Base-by-base conservation (phyloP, 2,329 filamentous ascomycete species). In the Verticillium tricorpus region DNA sequence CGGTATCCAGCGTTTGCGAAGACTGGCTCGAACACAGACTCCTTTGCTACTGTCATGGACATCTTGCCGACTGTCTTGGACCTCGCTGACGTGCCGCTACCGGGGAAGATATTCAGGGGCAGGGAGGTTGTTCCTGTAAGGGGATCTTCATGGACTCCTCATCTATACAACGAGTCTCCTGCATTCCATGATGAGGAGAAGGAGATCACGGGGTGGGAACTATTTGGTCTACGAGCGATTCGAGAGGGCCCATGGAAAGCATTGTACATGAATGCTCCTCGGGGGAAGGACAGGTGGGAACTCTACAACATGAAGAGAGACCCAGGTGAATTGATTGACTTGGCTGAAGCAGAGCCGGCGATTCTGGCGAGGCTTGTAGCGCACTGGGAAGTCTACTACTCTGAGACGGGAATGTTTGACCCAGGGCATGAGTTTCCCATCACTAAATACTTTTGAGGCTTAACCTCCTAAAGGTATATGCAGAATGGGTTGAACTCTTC, bases 211-310 rank as follows among this genome's bases (percentile, higher is more conserved):
- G 84, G 83, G 28, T 86, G 84, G 83, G 83, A 87, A 64, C 80
- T 79, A 0, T 85, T 80, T 66, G 81, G 82, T 0, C 77, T 79
- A 4, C 67, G 64, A 2, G 85, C 85, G 0, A 77, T 85, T 28
- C 81, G 83, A 54, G 81, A 80, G 60, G 82, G 80, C 8, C 77
- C 83, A 66, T 87, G 80, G 78, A 86, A 86, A 69, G 83, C 83
- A 5, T 78, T 84, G 54, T 85, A 82, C 67, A 82, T 86, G 58
- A 83, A 82, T 1, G 82, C 80, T 61, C 83, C 80, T 22, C 68
- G 69, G 59, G 71, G 66, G 19, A 22, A 84, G 0, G 83, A 84
- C 67, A 77, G 77, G 31, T 87, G 84, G 83, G 81, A 86, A 71
- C 71, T 87, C 45, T 86, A 85, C 67, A 79, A 86, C 66, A 73